Evolutionary conservation across 352 stramenopile genomes (phyloP), one percentile per base, ranked within the genome.

Genomic region (Peronospora belbahrii): DNA sequence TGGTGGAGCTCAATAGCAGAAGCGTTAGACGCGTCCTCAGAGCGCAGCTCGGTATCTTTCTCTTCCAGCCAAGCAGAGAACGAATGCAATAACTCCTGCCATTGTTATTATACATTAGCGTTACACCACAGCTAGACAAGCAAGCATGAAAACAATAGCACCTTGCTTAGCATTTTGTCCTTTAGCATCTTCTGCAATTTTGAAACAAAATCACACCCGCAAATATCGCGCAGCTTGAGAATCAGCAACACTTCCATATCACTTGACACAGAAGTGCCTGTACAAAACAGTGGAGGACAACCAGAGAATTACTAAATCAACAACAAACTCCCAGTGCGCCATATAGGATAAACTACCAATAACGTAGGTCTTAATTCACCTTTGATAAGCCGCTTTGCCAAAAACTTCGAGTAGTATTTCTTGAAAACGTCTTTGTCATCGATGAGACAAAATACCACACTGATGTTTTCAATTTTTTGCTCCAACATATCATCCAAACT

Each of bases 381-480:
- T 85, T 88, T 88, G 52, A 93, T 89, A 14, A 93, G 59, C 2
- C 82, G 67, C 37, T 91, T 90, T 5, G 82, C 74, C 30, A 93
- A 44, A 53, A 85, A 86, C 43, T 90, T 93, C 2, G 82, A 77
- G 43, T 93, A 93, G 44, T 85, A 91, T 36, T 89, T 89, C 50
- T 93, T 90, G 77, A 93, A 93, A 9, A 93, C 59, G 47, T 93
- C 82, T 51, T 93, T 93, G 67, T 93, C 82, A 23, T 93, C 79
- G 36, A 93, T 85, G n/a, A 93, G 62, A 40, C 79, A 90, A 48
- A 93, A 93, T 15, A 93, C 82, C 25, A 91, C 67, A 9, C 79
- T 69, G 18, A 91, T 81, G 28, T 81, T 83, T 37, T 88, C 74
- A 36, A 93, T 85, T 54, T 88, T 89, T 25, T 72, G 68, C 35